Conservation (phyloP, 164 flowering plant genomes). For the Magnolia changhungtana region DNA sequence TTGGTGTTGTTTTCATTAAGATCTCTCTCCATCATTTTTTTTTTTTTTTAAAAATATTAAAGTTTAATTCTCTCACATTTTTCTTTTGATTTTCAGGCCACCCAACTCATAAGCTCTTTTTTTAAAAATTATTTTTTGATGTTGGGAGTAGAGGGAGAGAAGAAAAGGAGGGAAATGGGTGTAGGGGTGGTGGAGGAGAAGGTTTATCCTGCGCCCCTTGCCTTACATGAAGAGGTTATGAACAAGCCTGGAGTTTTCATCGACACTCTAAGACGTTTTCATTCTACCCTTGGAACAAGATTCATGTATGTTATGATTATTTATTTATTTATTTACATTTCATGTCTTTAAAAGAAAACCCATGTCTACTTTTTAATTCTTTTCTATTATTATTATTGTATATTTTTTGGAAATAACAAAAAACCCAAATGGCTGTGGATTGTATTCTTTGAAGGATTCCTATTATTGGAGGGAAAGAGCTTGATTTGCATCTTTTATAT, state of each 20-base stretch:
- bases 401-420: neutral
- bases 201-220: constrained; percentile 48
- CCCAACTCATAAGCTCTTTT: neutral
- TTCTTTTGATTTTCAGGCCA: neutral
- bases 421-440: neutral
- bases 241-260: constrained; percentile 40
- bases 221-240: constrained; percentile 57
- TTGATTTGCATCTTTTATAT: constrained; percentile 78
- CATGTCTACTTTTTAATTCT: neutral
- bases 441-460: constrained; percentile 54
- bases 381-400: neutral
- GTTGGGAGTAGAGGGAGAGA: neutral
- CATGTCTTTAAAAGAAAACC: neutral
- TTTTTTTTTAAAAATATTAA: neutral
- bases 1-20: neutral
- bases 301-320: constrained; percentile 38
- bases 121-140: neutral
- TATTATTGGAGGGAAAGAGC: constrained; percentile 80
- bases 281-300: constrained; percentile 49
- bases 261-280: constrained; percentile 60
- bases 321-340: neutral
- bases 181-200: constrained; percentile 20
- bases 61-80: neutral
- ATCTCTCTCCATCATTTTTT: neutral
- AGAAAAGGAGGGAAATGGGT: constrained; percentile 14